Percentiles rank a stretch among this genome's conserved stretches.
Evolutionary conservation across 202 grass and related monocot genomes (phyloP).

Genomic region (Panicum virgatum): DNA sequence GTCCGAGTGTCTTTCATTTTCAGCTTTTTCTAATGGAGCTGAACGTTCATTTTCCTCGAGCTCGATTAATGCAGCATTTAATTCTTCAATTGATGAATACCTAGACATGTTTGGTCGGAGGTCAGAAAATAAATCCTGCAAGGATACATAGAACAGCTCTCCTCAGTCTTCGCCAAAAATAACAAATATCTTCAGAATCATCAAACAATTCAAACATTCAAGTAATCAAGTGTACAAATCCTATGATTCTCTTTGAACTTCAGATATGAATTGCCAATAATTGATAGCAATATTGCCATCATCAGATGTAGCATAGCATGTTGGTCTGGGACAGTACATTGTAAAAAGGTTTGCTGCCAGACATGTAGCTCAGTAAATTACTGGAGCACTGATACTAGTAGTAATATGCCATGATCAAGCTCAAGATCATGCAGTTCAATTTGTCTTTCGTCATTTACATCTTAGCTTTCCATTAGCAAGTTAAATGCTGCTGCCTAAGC

Average conservation of each 20-base stretch:
- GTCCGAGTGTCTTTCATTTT: slow-evolving; percentile 56
- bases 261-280: neutral
- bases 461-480: slow-evolving; percentile 20
- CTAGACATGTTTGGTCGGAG: slow-evolving; percentile 83
- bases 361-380: neutral
- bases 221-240: neutral
- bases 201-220: slow-evolving; percentile 19
- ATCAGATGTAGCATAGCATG: neutral
- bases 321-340: neutral
- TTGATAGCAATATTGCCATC: neutral
- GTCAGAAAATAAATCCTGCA: slow-evolving; percentile 87
- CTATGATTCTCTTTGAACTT: slow-evolving; percentile 8
- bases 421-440: neutral
- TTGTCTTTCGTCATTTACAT: slow-evolving; percentile 13
- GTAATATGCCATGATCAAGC: neutral
- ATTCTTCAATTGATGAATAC: slow-evolving; percentile 86
- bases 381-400: neutral
- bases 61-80: slow-evolving; percentile 71
- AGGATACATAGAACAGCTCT: slow-evolving; percentile 27
- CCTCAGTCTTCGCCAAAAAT: slow-evolving; percentile 1
- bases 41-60: slow-evolving; percentile 80
- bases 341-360: neutral
- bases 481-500: neutral
- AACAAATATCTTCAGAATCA: slow-evolving; percentile 6
- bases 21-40: slow-evolving; percentile 47